Percentiles rank a stretch among this genome's conserved stretches.
These are phyloP conservation scores for Chloris gayana DNA, from an alignment of 176 grass and related monocot genomes.

Conservation along the genomic window DNA sequence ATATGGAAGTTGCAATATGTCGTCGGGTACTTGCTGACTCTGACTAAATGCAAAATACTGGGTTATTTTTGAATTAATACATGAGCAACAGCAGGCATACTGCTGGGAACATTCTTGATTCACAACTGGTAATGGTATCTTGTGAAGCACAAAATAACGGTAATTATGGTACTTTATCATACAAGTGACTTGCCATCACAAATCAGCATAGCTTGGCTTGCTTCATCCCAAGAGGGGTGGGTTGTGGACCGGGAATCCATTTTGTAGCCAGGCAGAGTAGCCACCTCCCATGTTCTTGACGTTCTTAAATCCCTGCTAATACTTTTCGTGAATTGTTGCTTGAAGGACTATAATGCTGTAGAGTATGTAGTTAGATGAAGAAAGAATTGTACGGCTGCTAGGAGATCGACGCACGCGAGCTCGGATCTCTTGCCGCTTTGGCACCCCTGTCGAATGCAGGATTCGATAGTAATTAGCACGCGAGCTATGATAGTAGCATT, in stretches of 20 bases:
- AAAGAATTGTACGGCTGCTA: constrained; percentile 22
- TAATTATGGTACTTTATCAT: not conserved
- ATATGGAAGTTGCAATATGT: not conserved
- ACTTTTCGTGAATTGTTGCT: not conserved
- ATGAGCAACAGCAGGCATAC: not conserved
- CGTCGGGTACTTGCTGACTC: not conserved
- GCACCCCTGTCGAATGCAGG: constrained; percentile 39
- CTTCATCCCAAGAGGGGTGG: not conserved
- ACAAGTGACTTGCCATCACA: not conserved
- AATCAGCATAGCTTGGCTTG: not conserved
- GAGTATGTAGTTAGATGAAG: not conserved
- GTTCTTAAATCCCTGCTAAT: constrained; percentile 40
- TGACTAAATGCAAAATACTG: not conserved
- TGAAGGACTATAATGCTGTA: no score
- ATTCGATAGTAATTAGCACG: no score
- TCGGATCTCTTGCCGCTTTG: constrained; percentile 74
- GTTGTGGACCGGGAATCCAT: constrained; percentile 14
- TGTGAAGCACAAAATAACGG: not conserved
- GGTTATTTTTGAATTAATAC: not conserved
- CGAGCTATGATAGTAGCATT: not conserved
- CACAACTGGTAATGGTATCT: not conserved
- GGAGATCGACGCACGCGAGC: constrained; percentile 63
- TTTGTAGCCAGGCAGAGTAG: constrained; percentile 30
- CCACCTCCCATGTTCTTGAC: constrained; percentile 52
- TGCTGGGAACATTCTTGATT: not conserved